phyloP scores from a whole-genome alignment of 202 grass and related monocot species.

The Elaeis oleifera region DNA sequence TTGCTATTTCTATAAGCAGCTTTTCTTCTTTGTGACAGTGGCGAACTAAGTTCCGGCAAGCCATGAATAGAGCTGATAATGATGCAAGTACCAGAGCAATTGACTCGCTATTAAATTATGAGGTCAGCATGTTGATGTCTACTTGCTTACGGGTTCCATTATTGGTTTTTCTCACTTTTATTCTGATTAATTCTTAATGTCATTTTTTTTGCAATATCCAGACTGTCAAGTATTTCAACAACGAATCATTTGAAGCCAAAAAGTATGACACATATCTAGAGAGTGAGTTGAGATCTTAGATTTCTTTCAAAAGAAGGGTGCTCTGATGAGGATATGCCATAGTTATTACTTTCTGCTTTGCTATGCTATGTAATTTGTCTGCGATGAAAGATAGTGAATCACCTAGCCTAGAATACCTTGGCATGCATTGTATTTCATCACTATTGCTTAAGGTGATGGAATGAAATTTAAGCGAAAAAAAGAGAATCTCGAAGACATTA shows the following conservation, averaged over 20 bases:
- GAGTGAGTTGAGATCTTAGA: slow-evolving; percentile 56
- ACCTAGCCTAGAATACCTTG: background rate
- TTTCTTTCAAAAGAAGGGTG: slow-evolving; percentile 22
- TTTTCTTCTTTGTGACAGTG: slow-evolving; percentile 49
- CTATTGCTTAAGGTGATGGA: too few species aligned
- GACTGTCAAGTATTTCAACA: slow-evolving; percentile 99
- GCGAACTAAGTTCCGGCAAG: slow-evolving; percentile 84
- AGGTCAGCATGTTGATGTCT: slow-evolving; percentile 43
- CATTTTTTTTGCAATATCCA: slow-evolving; percentile 14
- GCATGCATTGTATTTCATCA: too few species aligned
- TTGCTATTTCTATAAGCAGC: background rate
- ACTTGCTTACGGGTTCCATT: slow-evolving; percentile 3
- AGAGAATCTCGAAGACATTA: too few species aligned
- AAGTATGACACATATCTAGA: slow-evolving; percentile 94
- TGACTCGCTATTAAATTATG: slow-evolving; percentile 93
- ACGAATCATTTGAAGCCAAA: slow-evolving; percentile 81
- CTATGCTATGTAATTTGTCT: background rate
- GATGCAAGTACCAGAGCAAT: slow-evolving; percentile 84
- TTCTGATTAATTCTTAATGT: too few species aligned
- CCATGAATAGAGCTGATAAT: slow-evolving; percentile 99
- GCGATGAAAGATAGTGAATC: background rate
- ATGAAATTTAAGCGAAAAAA: too few species aligned
- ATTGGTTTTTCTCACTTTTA: too few species aligned
- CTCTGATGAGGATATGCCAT: slow-evolving; percentile 3
- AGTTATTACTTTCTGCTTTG: background rate